Base-by-base conservation (phyloP, 1,139 yeast species). In the Pichia sp. region DNA sequence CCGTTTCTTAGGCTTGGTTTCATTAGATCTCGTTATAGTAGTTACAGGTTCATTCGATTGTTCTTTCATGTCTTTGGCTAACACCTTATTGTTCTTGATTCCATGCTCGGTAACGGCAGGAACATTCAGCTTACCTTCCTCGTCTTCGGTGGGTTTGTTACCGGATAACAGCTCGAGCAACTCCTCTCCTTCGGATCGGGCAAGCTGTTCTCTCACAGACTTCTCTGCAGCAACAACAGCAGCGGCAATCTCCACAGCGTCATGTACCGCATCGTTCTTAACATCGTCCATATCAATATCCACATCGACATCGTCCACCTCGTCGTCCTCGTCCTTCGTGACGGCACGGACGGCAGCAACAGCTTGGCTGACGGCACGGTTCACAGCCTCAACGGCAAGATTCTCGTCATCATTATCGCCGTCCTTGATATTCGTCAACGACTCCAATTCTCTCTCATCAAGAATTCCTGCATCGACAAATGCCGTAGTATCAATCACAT, bases 401-500 rank as follows among this genome's bases (percentile, higher is more conserved):
- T 58, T 58, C 34, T 59, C 62, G 32, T 58, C 66, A 40, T 58
- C 36, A 27, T 55, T 47, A n/a, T 4, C 65, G 69, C 37, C 36
- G 14, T 24, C 20, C 14, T 21, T 70, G 67, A 35, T 58, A 48
- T 8, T 58, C 52, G 18, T 61, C 61, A 40, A 18, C 4, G 32
- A 38, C 11, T 24, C 39, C 18, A 36, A 19, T 9, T 27, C 30
- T 32, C 30, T 28, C 14, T 10, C 31, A 28, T 28, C n/a, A 11
- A 38, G 67, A 38, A 84, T 79, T 3, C 86, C 87, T 40, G 83
- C 86, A 52, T 81, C 79, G 6, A 82, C 87, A 45, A 83, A 66
- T 12, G 75, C 66, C 3, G 65, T 50, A 5, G 70, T 59, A 47
- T 75, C 82, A 35, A 80, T 56, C 0, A 88, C 88, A 60, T 24